Conservation (phyloP, 179 eudicot species). For the Sideroxylon spinosum region DNA sequence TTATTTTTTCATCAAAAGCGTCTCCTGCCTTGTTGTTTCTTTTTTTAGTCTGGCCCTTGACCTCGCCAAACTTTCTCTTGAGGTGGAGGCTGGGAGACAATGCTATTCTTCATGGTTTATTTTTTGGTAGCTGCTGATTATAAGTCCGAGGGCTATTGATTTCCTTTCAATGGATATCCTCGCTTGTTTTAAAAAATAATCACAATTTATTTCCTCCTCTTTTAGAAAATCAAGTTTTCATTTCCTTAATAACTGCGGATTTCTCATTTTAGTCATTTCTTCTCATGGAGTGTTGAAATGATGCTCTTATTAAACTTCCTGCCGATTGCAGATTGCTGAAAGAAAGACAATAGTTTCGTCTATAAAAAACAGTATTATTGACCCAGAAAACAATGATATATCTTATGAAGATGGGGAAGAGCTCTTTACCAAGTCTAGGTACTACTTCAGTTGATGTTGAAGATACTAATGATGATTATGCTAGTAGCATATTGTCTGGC, state of each 20-base stretch:
- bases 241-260: background rate
- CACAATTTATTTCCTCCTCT: background rate
- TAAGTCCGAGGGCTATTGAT: background rate
- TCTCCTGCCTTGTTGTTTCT: no score
- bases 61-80: background rate
- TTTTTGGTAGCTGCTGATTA: background rate
- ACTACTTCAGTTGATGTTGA: constrained; percentile 22
- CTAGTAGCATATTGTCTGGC: constrained; percentile 18
- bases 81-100: no score
- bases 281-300: background rate
- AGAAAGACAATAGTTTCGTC: constrained; percentile 71
- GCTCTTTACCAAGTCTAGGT: constrained; percentile 29
- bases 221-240: background rate
- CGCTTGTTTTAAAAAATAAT: background rate
- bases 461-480: constrained; percentile 19
- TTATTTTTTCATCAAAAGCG: no score
- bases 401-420: constrained; percentile 28
- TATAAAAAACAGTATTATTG: constrained; percentile 43
- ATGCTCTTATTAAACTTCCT: background rate
- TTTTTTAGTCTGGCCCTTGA: background rate
- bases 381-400: constrained; percentile 32
- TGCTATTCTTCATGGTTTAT: background rate
- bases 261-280: constrained; percentile 5
- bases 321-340: constrained; percentile 71
- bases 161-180: background rate